Base-by-base conservation (phyloP, 2,329 filamentous ascomycete species). In the Herpotrichia juniperi region DNA sequence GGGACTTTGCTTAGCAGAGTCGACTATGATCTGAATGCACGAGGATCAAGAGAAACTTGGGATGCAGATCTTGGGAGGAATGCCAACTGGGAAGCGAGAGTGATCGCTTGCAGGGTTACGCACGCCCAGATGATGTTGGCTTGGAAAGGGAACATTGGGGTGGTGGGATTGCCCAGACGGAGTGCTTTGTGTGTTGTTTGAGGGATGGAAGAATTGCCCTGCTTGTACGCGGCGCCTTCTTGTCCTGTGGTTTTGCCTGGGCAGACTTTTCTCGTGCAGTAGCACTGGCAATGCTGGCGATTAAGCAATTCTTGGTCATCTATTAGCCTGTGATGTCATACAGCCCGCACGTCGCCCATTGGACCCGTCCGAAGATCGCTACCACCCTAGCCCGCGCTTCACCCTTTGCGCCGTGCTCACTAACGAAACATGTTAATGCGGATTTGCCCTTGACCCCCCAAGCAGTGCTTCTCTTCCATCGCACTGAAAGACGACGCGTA, bases 251-350 rank as follows among this genome's bases (percentile, higher is more conserved):
- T n/a, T n/a, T n/a, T n/a, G n/a, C n/a, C n/a, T n/a, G n/a, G n/a
- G n/a, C n/a, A n/a, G n/a, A n/a, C n/a, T n/a, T n/a, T n/a, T n/a
- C n/a, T n/a, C n/a, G n/a, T n/a, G n/a, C n/a, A n/a, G n/a, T n/a
- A n/a, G n/a, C n/a, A n/a, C n/a, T n/a, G n/a, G n/a, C n/a, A n/a
- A n/a, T n/a, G n/a, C n/a, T n/a, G n/a, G 19, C 16, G 37, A 40
- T 40, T 40, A 24, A 24, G n/a, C 19, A n/a, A 40, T 40, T 24
- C 37, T 40, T 40, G 37, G 37, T 40, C 37, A 40, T 4, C 37
- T 14, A 10, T 40, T 40, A 40, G 37, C 37, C 37, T 40, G 19
- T 40, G 37, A 40, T 19, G 37, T 40, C 37, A 40, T 40, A n/a
- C 37, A 21, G 19, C 37, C 37, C 37, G 37, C 11, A 21, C 21